Conservation (phyloP, 768 basidiomycete genomes). For the Phylloporus sp. region DNA sequence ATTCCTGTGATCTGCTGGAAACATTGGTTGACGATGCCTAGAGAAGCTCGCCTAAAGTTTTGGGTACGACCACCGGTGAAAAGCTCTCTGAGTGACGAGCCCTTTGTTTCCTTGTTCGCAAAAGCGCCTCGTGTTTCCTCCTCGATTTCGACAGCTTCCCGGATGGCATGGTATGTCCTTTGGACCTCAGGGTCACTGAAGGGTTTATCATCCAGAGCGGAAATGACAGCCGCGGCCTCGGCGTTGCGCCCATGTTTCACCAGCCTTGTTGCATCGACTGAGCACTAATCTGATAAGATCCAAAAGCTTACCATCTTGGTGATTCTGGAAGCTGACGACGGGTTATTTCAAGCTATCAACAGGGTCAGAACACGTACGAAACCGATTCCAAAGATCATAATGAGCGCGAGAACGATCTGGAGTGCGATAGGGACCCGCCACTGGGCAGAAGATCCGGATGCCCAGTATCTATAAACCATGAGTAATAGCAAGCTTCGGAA, state of each 20-base stretch:
- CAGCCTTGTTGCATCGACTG: slow-evolving; percentile 37
- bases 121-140: slow-evolving; percentile 5
- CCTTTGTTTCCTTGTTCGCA: neutral
- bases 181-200: slow-evolving; percentile 44
- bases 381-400: slow-evolving; percentile 44
- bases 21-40: slow-evolving; percentile 58
- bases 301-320: slow-evolving; percentile 45
- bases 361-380: slow-evolving; percentile 38
- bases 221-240: slow-evolving; percentile 58
- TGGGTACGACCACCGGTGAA: slow-evolving; percentile 54
- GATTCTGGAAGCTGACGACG: slow-evolving; percentile 50
- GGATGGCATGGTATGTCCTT: slow-evolving; percentile 51
- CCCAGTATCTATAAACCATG: slow-evolving; percentile 43
- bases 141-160: slow-evolving; percentile 50
- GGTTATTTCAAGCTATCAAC: neutral
- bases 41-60: slow-evolving; percentile 54
- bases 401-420: slow-evolving; percentile 52
- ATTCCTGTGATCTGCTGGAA: slow-evolving; percentile 71
- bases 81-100: slow-evolving; percentile 44
- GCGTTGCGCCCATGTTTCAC: slow-evolving; percentile 50
- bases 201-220: slow-evolving; percentile 54
- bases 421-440: slow-evolving; percentile 64
- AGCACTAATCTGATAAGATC: neutral
- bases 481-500: neutral
- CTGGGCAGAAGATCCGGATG: slow-evolving; percentile 46